Evolutionary conservation across 2,329 filamentous ascomycete species (phyloP).

Genomic region (Lachnellula hyalina): DNA sequence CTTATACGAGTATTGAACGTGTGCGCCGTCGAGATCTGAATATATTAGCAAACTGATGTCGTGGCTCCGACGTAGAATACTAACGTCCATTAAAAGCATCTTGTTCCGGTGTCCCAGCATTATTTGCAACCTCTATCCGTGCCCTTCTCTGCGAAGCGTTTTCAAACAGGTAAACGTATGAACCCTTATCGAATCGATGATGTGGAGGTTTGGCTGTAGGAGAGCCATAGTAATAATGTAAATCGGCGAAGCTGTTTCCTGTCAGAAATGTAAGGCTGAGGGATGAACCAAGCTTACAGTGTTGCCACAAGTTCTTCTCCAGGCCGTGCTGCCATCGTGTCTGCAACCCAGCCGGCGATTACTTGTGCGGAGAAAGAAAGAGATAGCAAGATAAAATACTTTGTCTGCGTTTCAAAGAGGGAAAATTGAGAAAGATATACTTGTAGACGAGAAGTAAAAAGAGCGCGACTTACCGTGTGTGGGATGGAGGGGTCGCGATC

Average conservation of each 20-base stretch:
- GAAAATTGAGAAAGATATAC: too few relatives aligned
- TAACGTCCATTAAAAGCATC: constrained; percentile 74
- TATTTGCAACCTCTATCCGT: constrained; percentile 71
- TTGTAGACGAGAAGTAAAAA: too few relatives aligned
- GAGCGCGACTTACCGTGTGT: too few relatives aligned
- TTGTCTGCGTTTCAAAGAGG: too few relatives aligned
- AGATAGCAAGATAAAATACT: not conserved
- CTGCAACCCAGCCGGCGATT: not conserved
- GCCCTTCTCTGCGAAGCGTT: constrained; percentile 61
- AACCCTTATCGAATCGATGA: constrained; percentile 74
- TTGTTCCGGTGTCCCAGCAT: constrained; percentile 68
- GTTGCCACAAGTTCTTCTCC: constrained; percentile 49
- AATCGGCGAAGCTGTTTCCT: constrained; percentile 60
- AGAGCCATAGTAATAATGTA: constrained; percentile 75
- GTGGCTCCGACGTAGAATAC: constrained; percentile 29
- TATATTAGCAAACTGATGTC: constrained; percentile 7
- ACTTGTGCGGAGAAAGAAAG: not conserved
- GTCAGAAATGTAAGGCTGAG: constrained; percentile 11
- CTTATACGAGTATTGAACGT: constrained; percentile 66
- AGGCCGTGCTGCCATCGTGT: constrained; percentile 40
- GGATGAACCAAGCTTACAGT: constrained; percentile 40
- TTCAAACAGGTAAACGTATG: constrained; percentile 76
- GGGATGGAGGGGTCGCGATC: too few relatives aligned
- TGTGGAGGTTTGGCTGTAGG: constrained; percentile 63
- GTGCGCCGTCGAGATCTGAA: constrained; percentile 60